Percentiles rank a stretch among this genome's conserved stretches.
Conservation (phyloP, 345 rosid genomes). For the Lumnitzera racemosa region DNA sequence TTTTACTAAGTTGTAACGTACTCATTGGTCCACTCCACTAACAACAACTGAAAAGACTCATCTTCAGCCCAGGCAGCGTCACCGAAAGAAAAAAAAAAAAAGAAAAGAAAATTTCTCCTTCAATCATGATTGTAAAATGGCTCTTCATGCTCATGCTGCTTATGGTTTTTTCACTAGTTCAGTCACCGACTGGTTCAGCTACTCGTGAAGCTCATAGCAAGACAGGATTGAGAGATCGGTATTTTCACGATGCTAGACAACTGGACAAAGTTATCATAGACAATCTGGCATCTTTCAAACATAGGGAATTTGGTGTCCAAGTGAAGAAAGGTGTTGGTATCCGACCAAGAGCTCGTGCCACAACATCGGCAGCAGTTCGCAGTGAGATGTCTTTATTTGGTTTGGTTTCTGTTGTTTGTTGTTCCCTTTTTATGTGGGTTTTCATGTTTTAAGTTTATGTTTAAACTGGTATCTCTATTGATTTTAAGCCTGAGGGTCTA, state of each 20-base stretch:
- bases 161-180: neutral
- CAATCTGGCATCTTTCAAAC: neutral
- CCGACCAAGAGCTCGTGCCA: neutral
- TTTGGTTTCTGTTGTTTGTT: neutral
- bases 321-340: conserved; percentile 3
- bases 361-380: conserved; percentile 5
- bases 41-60: no score
- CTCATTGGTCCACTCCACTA: no score
- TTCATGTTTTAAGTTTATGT: no score
- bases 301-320: neutral
- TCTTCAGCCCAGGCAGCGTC: no score
- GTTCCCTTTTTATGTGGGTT: neutral
- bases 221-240: no score
- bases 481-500: no score
- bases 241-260: neutral
- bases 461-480: no score
- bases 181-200: neutral
- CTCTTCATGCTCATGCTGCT: neutral
- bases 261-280: neutral
- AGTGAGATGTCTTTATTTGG: neutral
- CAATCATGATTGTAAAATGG: neutral
- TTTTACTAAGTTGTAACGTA: no score
- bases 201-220: neutral
- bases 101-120: no score
- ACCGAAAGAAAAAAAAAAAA: no score